Base-by-base conservation (phyloP, 306 rosid species). In the Canavalia ensiformis region DNA sequence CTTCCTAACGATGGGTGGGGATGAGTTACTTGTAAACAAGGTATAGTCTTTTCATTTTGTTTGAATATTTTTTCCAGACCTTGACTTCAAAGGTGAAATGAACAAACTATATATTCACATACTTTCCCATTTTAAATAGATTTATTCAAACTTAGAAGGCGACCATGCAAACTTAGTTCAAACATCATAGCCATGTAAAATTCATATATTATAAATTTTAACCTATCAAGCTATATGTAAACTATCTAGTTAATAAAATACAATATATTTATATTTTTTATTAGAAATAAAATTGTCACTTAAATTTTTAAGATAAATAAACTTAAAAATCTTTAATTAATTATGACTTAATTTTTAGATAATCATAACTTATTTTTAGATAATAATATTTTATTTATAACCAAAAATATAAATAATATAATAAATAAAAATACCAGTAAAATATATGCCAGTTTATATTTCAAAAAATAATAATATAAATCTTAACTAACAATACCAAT, bases 1-100 rank as follows among this genome's bases (percentile, higher is more conserved):
- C 84, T 91, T 7, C 85, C 90, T 1, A 64, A 84, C 66, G 97
- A 94, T 71, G 96, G 96, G 0, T 93, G 97, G 97, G 97, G 97
- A 49, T 96, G 77, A 89, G 96, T 74, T 88, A 93, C 78, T 86
- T 91, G 72, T 87, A 70, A 86, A 91, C 73, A 90, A 88, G 94
- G 95, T 87, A 66, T 31, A 13, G 4, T 35, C 60, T 0, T 8
- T 58, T 74, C 34, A 42, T 79, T 49, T 56, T 39, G 34, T 80
- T 54, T 83, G 7, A 68, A 18, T n/a, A 28, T 29, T 11, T 9
- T 1, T 18, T 18, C 25, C 25, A 18, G 25, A 18, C 13, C 52
- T 3, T 42, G 0, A 75, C 58, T 45, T 11, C 7, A 3, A 42
- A 25, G 25, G 30, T 8, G 33, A 9, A 39, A 7, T 47, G 39